Conservation (phyloP, 768 basidiomycete species). For the Lyophyllum decastes region DNA sequence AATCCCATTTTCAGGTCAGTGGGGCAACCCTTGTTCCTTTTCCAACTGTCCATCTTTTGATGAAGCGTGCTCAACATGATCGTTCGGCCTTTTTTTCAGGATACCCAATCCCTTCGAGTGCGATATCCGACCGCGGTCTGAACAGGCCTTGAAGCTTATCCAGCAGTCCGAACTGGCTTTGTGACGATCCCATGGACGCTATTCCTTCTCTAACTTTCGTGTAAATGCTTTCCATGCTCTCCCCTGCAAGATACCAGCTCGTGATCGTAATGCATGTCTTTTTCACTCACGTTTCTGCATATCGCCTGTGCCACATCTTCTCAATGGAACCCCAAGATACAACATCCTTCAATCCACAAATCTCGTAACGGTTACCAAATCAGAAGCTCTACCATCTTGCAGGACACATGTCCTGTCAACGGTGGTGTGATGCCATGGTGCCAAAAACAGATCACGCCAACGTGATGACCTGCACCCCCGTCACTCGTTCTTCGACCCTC, state of each 20-base stretch:
- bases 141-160: conserved; percentile 41
- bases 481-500: background rate
- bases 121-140: conserved; percentile 51
- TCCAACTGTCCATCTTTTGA: background rate
- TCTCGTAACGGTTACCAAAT: background rate
- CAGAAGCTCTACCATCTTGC: background rate
- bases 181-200: conserved; percentile 1
- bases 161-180: conserved; percentile 28
- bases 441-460: background rate
- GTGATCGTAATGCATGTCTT: background rate
- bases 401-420: background rate
- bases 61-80: conserved; percentile 1
- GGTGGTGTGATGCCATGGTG: background rate
- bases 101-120: conserved; percentile 50
- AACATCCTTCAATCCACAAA: background rate
- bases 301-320: background rate
- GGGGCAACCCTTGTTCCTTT: background rate
- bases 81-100: conserved; percentile 24
- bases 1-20: conserved; percentile 65
- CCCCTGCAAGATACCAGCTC: background rate
- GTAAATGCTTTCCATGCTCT: background rate
- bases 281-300: background rate
- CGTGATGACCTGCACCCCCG: too few relatives aligned
- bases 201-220: background rate
- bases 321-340: too few relatives aligned